Evolutionary conservation across 441 rosid genomes (phyloP).

Genomic region (Adansonia gregorii): DNA sequence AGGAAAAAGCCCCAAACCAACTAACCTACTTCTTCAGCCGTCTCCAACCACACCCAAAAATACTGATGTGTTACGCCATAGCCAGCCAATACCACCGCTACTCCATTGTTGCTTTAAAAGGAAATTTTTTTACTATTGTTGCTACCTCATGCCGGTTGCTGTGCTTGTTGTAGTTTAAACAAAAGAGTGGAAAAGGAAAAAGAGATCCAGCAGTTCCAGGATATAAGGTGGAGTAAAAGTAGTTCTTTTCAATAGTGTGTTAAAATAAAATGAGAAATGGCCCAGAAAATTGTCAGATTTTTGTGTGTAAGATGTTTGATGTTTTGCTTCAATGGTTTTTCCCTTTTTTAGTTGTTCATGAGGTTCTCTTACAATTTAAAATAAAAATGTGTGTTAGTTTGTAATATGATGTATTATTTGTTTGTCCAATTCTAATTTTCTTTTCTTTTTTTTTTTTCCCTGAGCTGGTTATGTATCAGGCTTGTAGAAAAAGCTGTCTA

Average conservation of each 20-base stretch:
- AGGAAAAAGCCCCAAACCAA: too few relatives aligned
- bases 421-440: neutral
- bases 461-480: too few relatives aligned
- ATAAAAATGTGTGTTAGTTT: neutral
- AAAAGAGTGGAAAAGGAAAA: neutral
- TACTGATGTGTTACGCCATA: too few relatives aligned
- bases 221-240: neutral
- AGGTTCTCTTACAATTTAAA: neutral
- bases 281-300: neutral
- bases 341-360: neutral
- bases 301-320: neutral
- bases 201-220: neutral
- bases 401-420: neutral
- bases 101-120: too few relatives aligned
- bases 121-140: too few relatives aligned
- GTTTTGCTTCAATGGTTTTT: neutral
- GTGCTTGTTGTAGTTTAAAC: too few relatives aligned
- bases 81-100: too few relatives aligned
- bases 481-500: neutral
- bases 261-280: neutral
- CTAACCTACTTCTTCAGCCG: too few relatives aligned
- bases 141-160: too few relatives aligned
- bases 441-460: neutral
- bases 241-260: neutral
- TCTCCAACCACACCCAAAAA: too few relatives aligned